Evolutionary conservation across 2,329 filamentous ascomycete species (phyloP), one percentile per base, ranked within the genome.

Genomic region (Arthrobotrys megalospora): DNA sequence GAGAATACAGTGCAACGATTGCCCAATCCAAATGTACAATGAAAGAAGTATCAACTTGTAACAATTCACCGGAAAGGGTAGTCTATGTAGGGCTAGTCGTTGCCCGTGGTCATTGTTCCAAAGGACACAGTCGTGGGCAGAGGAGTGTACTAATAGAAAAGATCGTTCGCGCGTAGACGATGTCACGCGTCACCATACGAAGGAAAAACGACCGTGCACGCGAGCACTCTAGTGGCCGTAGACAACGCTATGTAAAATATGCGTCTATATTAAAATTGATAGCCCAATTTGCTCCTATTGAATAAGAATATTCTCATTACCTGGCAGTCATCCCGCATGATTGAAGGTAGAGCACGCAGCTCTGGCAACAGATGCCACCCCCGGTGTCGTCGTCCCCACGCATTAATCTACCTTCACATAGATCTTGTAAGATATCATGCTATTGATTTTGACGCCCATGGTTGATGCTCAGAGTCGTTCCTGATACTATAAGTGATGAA

Each of bases 11-110:
- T 0, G 86, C 82, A 32, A 85, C 87, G 1, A 90, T 88, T 0
- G 87, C 88, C 6, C 89, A 80, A 90, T 87, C 88, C 88, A 89
- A 83, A 86, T 86, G 82, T 87, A 88, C 0, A 87, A 88, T 2
- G 80, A 81, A 76, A 88, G 85, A 0, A 90, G 85, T 0, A 86
- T 88, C 0, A 83, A 83, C 6, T 86, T 85, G 0, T 85, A 85
- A 0, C 84, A 84, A 12, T 52, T 36, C 7, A 47, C 50, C 0
- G 34, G 7, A n/a, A 62, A 34, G n/a, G 38, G 21, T 14, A 34
- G n/a, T 28, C 5, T 28, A 28, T 28, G 60, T 28, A 21, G 38
- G 24, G 5, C 24, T 50, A 12, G 66, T 70, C 24, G 38, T 62
- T 12, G 41, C 38, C 8, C 32, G 36, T 47, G 24, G 5, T 28